Base-by-base conservation (phyloP, 495 filamentous ascomycete species). In the Melanomma pulvis-pyrius region DNA sequence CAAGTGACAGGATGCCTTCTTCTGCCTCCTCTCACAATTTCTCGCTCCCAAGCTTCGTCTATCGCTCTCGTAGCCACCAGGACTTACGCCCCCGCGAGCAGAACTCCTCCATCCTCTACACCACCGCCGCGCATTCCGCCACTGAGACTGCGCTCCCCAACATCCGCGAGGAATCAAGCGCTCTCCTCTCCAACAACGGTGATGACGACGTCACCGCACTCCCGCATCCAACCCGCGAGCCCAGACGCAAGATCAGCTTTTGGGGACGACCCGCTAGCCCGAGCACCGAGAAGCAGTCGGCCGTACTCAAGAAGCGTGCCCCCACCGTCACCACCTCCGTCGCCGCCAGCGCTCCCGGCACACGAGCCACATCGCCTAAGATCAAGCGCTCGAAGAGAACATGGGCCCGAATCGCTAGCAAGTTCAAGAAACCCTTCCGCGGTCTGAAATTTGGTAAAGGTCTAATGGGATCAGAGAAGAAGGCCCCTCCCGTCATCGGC, bases 131-230 rank as follows among this genome's bases (percentile, higher is more conserved):
- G 21, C n/a, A 24, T 24, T 12, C 59, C 28, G 13, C 39, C 4
- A 61, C 41, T 11, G 17, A 22, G 13, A 51, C 39, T 13, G 30
- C 44, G 1, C 26, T 50, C 17, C 41, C 58, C 13, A 2, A 36
- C 41, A 48, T 61, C 44, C 19, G 41, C 47, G 26, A 61, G 44
- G 13, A 50, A 3, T 19, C 53, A n/a, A 44, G 8, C 17, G 17
- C 8, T 6, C 5, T 29, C 24, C 28, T 30, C 2, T 15, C 32
- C 28, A 32, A 57, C 30, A 4, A 3, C 4, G 50, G 32, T 21
- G 49, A 63, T 25, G 36, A 64, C 19, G 49, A 1, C 52, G 24
- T 64, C 36, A 64, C 61, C 13, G 61, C 61, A n/a, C 52, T 64
- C 22, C 61, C 39, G 9, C 8, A 12, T 15, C 39, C 59, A 34